Evolutionary conservation across 805 yeast genomes (phyloP).

Genomic region (Lipomyces starkeyi): DNA sequence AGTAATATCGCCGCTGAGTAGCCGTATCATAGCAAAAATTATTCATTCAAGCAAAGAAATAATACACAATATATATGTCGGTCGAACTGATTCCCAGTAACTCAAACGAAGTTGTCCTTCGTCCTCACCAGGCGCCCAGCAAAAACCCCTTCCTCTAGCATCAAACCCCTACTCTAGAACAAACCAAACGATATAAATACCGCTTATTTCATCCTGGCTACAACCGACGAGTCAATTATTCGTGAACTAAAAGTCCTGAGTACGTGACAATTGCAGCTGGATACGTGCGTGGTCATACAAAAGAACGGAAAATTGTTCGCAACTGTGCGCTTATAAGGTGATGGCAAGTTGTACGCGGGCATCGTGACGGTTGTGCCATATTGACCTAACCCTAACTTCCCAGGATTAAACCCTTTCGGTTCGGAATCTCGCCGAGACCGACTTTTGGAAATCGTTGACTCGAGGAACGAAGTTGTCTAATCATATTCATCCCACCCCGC

Average conservation of each 20-base stretch:
- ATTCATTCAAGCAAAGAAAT: neutral
- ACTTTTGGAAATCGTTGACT: too few relatives aligned
- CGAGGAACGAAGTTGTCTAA: too few relatives aligned
- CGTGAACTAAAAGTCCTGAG: neutral
- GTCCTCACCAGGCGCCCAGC: constrained; percentile 35
- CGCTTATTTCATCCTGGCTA: neutral
- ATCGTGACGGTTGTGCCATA: too few relatives aligned
- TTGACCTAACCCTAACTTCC: neutral
- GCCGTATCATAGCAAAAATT: neutral
- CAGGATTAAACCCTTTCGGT: too few relatives aligned
- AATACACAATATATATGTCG: constrained; percentile 11
- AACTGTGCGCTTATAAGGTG: neutral
- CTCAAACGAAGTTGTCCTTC: constrained; percentile 16
- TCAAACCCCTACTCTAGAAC: neutral
- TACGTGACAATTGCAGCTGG: constrained; percentile 2
- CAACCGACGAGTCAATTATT: neutral
- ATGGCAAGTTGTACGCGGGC: too few relatives aligned
- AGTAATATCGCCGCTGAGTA: neutral
- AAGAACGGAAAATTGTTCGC: neutral
- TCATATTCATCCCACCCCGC: too few relatives aligned
- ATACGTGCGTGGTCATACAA: neutral
- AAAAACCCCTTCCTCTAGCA: constrained; percentile 19
- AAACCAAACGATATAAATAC: constrained; percentile 1
- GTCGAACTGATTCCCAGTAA: constrained; percentile 34
- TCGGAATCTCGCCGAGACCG: too few relatives aligned